A percentile compares a stretch with the other conserved stretches of the same genome.
Evolutionary conservation across 2,329 filamentous ascomycete genomes (phyloP).

Genomic region (Nemania bipapillata): DNA sequence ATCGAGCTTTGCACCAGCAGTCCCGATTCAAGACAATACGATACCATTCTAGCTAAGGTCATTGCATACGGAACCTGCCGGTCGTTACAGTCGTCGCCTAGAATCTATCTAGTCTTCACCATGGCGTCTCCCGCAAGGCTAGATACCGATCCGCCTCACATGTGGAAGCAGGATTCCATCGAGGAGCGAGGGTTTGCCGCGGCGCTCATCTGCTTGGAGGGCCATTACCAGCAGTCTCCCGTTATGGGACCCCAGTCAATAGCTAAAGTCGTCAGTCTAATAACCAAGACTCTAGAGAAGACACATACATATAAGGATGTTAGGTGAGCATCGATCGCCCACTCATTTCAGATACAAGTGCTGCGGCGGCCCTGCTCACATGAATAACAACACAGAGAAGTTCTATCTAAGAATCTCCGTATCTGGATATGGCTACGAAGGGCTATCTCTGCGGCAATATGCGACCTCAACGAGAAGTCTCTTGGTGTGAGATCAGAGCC

Average conservation of each 20-base stretch:
- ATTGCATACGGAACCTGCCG: background rate
- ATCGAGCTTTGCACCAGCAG: slow-evolving; percentile 19
- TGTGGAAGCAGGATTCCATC: slow-evolving; percentile 61
- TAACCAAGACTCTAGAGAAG: slow-evolving; percentile 71
- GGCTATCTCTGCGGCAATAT: slow-evolving; percentile 70
- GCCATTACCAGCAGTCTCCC: slow-evolving; percentile 67
- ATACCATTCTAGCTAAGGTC: background rate
- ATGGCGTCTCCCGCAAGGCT: slow-evolving; percentile 45
- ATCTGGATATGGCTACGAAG: slow-evolving; percentile 73
- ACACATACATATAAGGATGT: slow-evolving; percentile 70
- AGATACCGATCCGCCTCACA: slow-evolving; percentile 44
- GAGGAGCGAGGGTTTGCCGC: slow-evolving; percentile 72
- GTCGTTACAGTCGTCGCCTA: background rate
- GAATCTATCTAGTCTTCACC: background rate
- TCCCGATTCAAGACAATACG: background rate
- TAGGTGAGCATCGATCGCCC: slow-evolving; percentile 56
- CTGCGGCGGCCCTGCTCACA: slow-evolving; percentile 13
- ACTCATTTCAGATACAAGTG: background rate
- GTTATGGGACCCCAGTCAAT: slow-evolving; percentile 68
- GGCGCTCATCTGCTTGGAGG: slow-evolving; percentile 70
- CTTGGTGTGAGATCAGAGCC: slow-evolving; percentile 66
- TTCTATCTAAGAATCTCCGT: slow-evolving; percentile 69
- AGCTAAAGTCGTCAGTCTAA: slow-evolving; percentile 65
- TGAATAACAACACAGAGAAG: slow-evolving; percentile 58
- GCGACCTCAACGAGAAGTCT: slow-evolving; percentile 68